Conservation (phyloP, 108 stramenopile genomes). For the Cyclostephanos invisitatus region DNA sequence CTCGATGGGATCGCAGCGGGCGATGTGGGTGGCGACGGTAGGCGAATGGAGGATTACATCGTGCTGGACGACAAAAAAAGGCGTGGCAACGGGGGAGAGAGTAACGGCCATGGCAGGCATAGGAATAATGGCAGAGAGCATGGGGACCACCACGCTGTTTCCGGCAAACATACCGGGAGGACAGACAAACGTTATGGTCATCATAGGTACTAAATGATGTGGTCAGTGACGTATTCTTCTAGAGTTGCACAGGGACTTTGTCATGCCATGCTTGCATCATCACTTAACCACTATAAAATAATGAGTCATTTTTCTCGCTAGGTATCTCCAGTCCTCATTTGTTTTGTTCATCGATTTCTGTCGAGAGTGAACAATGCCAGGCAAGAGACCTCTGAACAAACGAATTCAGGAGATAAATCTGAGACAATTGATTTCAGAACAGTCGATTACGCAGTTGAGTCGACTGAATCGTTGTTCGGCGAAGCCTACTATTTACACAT, state of each 20-base stretch:
- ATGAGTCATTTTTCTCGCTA: no score
- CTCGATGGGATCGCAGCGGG: slow-evolving; percentile 34
- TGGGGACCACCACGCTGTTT: background rate
- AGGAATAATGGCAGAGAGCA: background rate
- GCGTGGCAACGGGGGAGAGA: slow-evolving; percentile 7
- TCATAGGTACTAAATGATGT: background rate
- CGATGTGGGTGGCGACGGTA: slow-evolving; percentile 72
- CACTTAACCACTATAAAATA: no score
- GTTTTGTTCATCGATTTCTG: no score
- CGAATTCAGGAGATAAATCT: no score
- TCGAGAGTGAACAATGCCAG: no score
- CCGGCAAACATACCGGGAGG: background rate
- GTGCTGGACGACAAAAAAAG: slow-evolving; percentile 70
- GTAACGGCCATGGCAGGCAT: background rate
- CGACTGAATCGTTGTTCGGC: no score
- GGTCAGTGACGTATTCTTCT: background rate
- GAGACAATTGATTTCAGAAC: no score
- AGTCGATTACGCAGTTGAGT: no score
- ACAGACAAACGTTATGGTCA: background rate
- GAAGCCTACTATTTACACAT: no score
- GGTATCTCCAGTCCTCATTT: no score
- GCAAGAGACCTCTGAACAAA: no score
- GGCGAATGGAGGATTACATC: slow-evolving; percentile 73
- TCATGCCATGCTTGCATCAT: no score
- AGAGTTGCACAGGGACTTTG: background rate